Evolutionary conservation across 768 basidiomycete genomes (phyloP), one percentile per base, ranked within the genome.

Genomic region (Tephrocybe rancida): DNA sequence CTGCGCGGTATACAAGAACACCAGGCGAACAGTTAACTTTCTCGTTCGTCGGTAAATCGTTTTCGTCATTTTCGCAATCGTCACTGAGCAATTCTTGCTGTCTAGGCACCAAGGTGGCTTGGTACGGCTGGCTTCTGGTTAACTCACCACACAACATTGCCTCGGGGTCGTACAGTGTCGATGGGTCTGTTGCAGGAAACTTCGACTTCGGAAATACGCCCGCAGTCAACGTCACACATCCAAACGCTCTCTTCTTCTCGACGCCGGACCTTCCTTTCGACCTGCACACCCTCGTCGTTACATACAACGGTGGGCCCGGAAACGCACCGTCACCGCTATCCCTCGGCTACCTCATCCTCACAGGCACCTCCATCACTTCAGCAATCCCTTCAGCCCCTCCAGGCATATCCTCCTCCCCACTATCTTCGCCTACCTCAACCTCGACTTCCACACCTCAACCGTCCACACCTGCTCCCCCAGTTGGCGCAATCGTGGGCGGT

Each of bases 401-500:
- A 26, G 21, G 27, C 24, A 4, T 11, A 3, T 21, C 25, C 10
- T 19, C 48, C 29, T 29, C 38, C 14, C 18, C 18, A 29, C 11
- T 13, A 4, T 34, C 38, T 1, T 34, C 25, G 2, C 27, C 48
- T 8, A 13, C 37, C 10, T 49, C 48, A 14, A 3, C 48, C n/a
- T 13, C 5, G 2, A 49, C 26, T 9, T 11, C 35, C 14, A 29
- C 13, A 6, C 8, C 18, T 19, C 35, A 19, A 26, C 16, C 35
- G 16, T 6, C 7, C 6, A 5, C 35, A 37, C 27, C 14, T 26
- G 21, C 9, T 5, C 8, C 4, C 37, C 35, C 24, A 2, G 18
- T 52, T 22, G 52, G 52, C n/a, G 39, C 44, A 9, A 48, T 53
- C 14, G 29, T 53, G 2, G 52, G 52, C 34, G 22, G 52, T 6